Percentiles rank a stretch among this genome's conserved stretches.
These are phyloP conservation scores for Aleurites moluccanus DNA, from an alignment of 441 rosid genomes.

Conservation along the genomic window DNA sequence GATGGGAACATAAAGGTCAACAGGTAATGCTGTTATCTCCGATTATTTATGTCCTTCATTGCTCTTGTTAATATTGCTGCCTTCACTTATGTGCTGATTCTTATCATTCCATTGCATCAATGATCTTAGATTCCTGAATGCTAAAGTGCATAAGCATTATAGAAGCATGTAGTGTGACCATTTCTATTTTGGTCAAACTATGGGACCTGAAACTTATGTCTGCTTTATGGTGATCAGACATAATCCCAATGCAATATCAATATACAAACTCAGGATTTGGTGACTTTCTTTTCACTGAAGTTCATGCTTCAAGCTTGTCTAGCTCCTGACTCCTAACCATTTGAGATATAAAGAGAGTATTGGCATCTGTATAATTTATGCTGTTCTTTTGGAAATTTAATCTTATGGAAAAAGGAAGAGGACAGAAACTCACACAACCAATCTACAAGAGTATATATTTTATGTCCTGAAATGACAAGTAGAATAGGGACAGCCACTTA, in stretches of 20 bases:
- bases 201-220: neutral
- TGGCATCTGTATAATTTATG: neutral
- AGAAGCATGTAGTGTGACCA: neutral
- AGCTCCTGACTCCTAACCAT: neutral
- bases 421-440: neutral
- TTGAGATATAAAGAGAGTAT: neutral
- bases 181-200: neutral
- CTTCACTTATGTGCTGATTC: neutral
- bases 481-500: neutral
- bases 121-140: neutral
- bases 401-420: neutral
- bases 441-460: neutral
- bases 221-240: conserved; percentile 6
- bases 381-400: neutral
- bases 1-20: conserved; percentile 88
- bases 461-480: neutral
- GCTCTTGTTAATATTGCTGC: neutral
- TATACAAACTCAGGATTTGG: neutral
- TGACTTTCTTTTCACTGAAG: neutral
- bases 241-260: neutral
- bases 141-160: neutral
- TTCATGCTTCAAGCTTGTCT: neutral
- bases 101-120: neutral
- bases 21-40: conserved; percentile 43
- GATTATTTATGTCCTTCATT: neutral